Conservation (phyloP, 2,329 filamentous ascomycete species). For the Nemania sp. region DNA sequence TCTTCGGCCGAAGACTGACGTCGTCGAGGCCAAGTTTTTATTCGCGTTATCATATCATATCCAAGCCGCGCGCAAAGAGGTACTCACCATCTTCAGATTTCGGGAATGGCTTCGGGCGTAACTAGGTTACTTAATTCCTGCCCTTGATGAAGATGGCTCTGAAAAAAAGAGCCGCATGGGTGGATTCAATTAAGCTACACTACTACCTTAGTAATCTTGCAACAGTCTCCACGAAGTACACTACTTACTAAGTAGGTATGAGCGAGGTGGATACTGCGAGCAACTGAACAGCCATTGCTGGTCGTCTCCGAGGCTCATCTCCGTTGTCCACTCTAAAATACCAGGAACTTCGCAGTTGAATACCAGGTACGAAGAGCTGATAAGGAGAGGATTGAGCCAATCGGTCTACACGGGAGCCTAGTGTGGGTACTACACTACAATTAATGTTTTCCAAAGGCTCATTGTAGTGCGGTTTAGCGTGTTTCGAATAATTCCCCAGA, state of each 20-base stretch:
- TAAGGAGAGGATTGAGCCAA: neutral
- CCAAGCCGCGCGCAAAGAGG: too few relatives aligned
- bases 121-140: too few relatives aligned
- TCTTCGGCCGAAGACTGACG: neutral
- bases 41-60: constrained; percentile 3
- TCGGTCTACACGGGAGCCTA: too few relatives aligned
- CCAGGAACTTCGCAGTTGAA: too few relatives aligned
- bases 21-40: neutral
- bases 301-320: too few relatives aligned
- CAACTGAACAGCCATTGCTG: too few relatives aligned
- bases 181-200: constrained; percentile 1
- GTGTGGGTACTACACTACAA: neutral
- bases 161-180: constrained; percentile 19
- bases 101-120: neutral
- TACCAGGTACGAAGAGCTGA: neutral
- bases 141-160: too few relatives aligned
- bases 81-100: neutral
- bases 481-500: constrained; percentile 18
- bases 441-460: neutral
- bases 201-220: neutral
- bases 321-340: too few relatives aligned
- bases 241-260: too few relatives aligned
- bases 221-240: too few relatives aligned
- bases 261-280: too few relatives aligned
- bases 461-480: neutral